A percentile compares a stretch with the other conserved stretches of the same genome.
Evolutionary conservation across 192 early-diverging fungal species (phyloP).

Genomic region (Globomyces pollinis-pini): DNA sequence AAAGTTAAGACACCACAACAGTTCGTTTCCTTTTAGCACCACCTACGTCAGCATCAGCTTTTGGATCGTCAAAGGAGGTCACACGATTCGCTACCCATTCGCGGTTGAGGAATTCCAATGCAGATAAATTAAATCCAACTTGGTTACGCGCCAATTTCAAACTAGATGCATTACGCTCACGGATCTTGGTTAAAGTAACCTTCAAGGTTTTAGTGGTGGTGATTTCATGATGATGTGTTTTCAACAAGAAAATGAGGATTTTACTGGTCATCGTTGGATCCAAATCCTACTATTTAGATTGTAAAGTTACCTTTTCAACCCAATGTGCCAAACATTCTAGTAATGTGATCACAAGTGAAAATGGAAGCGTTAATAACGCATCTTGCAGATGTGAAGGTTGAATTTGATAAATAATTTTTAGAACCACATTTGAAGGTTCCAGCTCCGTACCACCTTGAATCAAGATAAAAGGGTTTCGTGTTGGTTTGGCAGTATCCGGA

Average conservation of each 20-base stretch:
- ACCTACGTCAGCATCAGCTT: too few species aligned
- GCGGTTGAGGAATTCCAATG: conserved; percentile 62
- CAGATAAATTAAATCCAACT: conserved; percentile 86
- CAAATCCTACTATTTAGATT: conserved; percentile 49
- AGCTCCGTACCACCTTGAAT: conserved; percentile 55
- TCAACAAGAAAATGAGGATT: conserved; percentile 76
- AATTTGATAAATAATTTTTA: conserved; percentile 68
- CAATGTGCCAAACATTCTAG: conserved; percentile 72
- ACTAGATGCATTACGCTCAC: conserved; percentile 49
- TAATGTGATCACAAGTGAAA: conserved; percentile 68
- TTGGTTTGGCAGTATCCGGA: conserved; percentile 17
- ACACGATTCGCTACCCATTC: too few species aligned
- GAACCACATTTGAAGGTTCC: conserved; percentile 70
- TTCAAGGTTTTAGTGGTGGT: conserved; percentile 73
- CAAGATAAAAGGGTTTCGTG: conserved; percentile 54
- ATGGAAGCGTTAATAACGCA: conserved; percentile 82
- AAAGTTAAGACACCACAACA: too few species aligned
- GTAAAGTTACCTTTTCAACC: conserved; percentile 62
- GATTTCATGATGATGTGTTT: conserved; percentile 85
- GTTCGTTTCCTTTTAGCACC: too few species aligned
- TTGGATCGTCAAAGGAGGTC: too few species aligned
- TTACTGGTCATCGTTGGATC: conserved; percentile 73
- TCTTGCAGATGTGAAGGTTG: conserved; percentile 82
- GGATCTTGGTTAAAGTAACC: conserved; percentile 63
- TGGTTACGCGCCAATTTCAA: conserved; percentile 69